Evolutionary conservation across 2,329 filamentous ascomycete species (phyloP), one percentile per base, ranked within the genome.

Genomic region (Paecilomyces fulvus): DNA sequence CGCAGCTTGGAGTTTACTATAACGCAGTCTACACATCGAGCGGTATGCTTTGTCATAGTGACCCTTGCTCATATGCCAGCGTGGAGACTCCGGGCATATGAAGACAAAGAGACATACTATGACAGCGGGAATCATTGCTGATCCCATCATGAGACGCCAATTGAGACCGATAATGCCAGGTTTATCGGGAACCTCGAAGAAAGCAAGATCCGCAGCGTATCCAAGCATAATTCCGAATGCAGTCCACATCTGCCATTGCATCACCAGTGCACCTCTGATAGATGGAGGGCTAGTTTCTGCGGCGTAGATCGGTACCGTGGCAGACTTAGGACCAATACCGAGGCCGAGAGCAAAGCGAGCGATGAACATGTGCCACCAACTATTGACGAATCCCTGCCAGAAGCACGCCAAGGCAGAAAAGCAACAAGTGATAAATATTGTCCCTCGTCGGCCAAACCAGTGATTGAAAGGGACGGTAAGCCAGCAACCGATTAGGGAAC

Each of bases 261-360:
- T 92, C 60, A 92, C 88, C 17, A 94, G 77, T 7, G 86, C 88
- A 60, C 88, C 87, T 67, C 88, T 83, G 55, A 90, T 85, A 4
- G 74, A 70, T 1, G 87, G 84, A 0, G 88, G 88, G 0, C 85
- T 82, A 56, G 83, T 88, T 70, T 92, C 88, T 1, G 88, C 88
- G 0, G 87, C 85, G 63, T 89, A 92, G 28, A 92, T 85, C 0
- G 89, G 88, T 1, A 90, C 86, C 0, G 87, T 89, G 0, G 85
- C 84, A 20, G 84, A 84, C 67, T 91, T 91, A 14, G 86, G 80
- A 28, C 88, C 88, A 75, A 92, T 90, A 1, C 87, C 88, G 50
- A 94, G 82, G 9, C 90, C 90, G 58, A 92, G 80, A 11, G 88
- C 77, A 59, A 92, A 81, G 48, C 90, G 84, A 52, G 84, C 85